Conservation (phyloP, 2,329 filamentous ascomycete species). For the Dactylellina drechsleri region DNA sequence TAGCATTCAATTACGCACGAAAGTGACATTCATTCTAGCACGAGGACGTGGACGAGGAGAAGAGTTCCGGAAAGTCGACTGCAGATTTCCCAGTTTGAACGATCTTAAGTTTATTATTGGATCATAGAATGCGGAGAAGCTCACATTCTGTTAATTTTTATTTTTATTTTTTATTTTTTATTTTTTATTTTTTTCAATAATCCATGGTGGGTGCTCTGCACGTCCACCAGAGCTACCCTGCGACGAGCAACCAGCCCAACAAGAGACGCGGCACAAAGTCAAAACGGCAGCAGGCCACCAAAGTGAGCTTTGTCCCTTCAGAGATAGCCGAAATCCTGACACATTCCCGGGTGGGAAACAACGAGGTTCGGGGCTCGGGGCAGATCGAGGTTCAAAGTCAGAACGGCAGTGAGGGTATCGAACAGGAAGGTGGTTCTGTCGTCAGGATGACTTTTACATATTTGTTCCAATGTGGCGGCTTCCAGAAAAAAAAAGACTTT, state of each 20-base stretch:
- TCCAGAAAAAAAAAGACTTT: conserved; percentile 43
- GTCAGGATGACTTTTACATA: conserved; percentile 14
- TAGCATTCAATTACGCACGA: conserved; percentile 34
- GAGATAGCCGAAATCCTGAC: conserved; percentile 43
- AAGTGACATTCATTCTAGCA: neutral
- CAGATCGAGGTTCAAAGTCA: conserved; percentile 50
- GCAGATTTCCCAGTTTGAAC: conserved; percentile 35
- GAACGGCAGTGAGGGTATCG: conserved; percentile 51
- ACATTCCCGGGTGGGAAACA: conserved; percentile 45
- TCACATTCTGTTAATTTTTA: conserved; percentile 25
- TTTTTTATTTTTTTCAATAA: neutral
- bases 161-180: neutral
- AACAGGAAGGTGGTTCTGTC: conserved; percentile 54
- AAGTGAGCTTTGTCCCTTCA: conserved; percentile 35
- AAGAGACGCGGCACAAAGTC: conserved; percentile 40
- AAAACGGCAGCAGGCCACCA: conserved; percentile 47
- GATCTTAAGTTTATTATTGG: conserved; percentile 50
- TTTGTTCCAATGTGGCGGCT: conserved; percentile 22
- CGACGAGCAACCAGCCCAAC: conserved; percentile 29
- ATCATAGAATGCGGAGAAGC: conserved; percentile 49
- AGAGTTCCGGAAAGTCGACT: conserved; percentile 43
- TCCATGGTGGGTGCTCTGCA: no score
- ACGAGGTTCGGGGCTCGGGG: conserved; percentile 33
- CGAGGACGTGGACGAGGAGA: conserved; percentile 27
- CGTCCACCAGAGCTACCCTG: conserved; percentile 9